Percentiles rank a stretch among this genome's conserved stretches.
phyloP scores from a whole-genome alignment of 2,329 filamentous ascomycete genomes.

The Cladosporium sp. region DNA sequence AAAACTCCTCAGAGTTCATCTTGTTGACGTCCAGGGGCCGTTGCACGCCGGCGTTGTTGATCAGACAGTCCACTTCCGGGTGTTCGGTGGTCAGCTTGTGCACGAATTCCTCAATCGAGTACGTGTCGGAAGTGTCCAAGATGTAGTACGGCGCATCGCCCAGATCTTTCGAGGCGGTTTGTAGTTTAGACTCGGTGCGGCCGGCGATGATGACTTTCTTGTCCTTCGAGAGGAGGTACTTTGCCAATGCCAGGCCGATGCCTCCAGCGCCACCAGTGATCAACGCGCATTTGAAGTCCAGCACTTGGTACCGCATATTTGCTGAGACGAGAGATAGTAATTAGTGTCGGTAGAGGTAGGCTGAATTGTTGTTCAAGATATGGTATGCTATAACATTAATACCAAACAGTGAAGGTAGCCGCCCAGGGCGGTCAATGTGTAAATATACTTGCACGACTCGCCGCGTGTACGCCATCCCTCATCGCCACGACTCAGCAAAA shows the following conservation, averaged over 20 bases:
- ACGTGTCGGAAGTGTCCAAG: conserved; percentile 53
- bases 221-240: conserved; percentile 49
- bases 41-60: conserved; percentile 64
- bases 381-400: background rate
- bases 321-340: background rate
- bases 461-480: background rate
- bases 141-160: conserved; percentile 55
- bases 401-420: background rate
- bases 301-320: conserved; percentile 27
- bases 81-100: conserved; percentile 51
- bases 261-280: conserved; percentile 56
- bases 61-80: conserved; percentile 58
- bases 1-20: conserved; percentile 43
- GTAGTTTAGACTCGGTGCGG: conserved; percentile 58
- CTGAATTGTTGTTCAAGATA: background rate
- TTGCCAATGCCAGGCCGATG: conserved; percentile 53
- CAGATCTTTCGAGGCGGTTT: conserved; percentile 47
- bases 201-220: conserved; percentile 58
- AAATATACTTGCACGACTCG: background rate
- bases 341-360: background rate
- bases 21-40: conserved; percentile 53
- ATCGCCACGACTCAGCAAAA: background rate
- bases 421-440: background rate
- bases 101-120: conserved; percentile 50
- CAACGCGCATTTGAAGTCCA: conserved; percentile 49